Percentiles rank a stretch among this genome's conserved stretches.
These are phyloP conservation scores for Fragilariopsis cylindrus DNA, from an alignment of 108 stramenopile species.

Conservation along the genomic window DNA sequence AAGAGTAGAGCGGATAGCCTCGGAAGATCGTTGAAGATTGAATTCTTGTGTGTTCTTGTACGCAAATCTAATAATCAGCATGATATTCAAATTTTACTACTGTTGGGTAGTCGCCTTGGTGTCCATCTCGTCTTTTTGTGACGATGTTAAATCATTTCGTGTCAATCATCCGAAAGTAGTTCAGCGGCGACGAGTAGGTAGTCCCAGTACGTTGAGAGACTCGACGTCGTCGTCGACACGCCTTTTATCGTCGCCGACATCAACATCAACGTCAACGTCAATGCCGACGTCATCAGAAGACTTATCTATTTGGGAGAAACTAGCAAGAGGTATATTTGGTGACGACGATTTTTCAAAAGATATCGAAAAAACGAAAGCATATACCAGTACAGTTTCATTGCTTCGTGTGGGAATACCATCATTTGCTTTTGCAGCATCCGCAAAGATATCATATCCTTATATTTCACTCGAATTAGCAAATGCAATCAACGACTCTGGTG, in stretches of 20 bases:
- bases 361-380: conserved; percentile 18
- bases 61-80: not conserved
- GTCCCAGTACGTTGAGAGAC: not conserved
- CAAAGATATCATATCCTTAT: conserved; percentile 57
- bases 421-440: conserved; percentile 45
- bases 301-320: conserved; percentile 26
- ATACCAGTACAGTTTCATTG: conserved; percentile 37
- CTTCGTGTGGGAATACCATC: conserved; percentile 62
- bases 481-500: conserved; percentile 73
- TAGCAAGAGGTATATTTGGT: conserved; percentile 21
- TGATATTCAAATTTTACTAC: not conserved
- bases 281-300: not conserved
- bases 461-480: conserved; percentile 52
- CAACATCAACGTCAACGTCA: not conserved
- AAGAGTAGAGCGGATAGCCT: too few relatives aligned
- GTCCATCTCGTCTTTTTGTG: not conserved
- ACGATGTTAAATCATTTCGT: conserved; percentile 8
- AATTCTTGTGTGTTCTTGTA: too few relatives aligned
- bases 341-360: conserved; percentile 14
- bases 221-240: not conserved
- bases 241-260: not conserved
- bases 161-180: not conserved
- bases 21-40: not conserved
- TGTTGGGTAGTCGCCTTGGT: not conserved
- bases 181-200: not conserved